Evolutionary conservation across 208 protist genomes (phyloP), one percentile per base, ranked within the genome.

Genomic region (Leptomonas seymouri): DNA sequence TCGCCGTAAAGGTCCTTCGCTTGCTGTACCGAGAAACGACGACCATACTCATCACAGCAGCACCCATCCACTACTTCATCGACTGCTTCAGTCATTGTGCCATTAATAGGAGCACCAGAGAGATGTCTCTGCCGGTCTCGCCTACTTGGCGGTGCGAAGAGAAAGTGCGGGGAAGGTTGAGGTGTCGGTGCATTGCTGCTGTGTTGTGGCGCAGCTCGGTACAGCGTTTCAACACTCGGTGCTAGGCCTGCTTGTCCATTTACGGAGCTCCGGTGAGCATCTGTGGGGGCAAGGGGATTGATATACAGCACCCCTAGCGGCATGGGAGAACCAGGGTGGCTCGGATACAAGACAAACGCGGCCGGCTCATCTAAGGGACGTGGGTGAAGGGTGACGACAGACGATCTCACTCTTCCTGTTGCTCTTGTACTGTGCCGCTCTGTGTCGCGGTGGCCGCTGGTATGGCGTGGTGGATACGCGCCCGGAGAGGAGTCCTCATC

Each of bases 1-100:
- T 1, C 23, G 41, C 56, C 56, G 23, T 49, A 61, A 25, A 49
- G 25, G 7, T 61, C 56, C 18, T 61, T 23, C 1, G 39, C 56
- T n/a, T 61, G 41, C 23, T 49, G 56, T 23, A 61, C 56, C n/a
- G 56, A 49, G 20, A 49, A 23, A 5, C 39, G 56, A 34, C 46
- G 14, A 0, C 56, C 56, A 4, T 49, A 23, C 41, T 61, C 56
- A 34, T 61, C 56, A 39, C 34, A 61, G 56, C 56, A 61, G 41
- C 34, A 61, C 8, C 56, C 56, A 6, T 61, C 41, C 23, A 49
- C 41, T 39, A 61, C 56, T 2, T 34, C 41, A 6, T 8, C 55
- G 18, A 23, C 8, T 20, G 23, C 21, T 34, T 46, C 55, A 3
- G n/a, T 12, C 20, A 15, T 1, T 6, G 11, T n/a, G 1, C 5